Conservation (phyloP, 257 asterid species). For the Solanum chiquidenum region DNA sequence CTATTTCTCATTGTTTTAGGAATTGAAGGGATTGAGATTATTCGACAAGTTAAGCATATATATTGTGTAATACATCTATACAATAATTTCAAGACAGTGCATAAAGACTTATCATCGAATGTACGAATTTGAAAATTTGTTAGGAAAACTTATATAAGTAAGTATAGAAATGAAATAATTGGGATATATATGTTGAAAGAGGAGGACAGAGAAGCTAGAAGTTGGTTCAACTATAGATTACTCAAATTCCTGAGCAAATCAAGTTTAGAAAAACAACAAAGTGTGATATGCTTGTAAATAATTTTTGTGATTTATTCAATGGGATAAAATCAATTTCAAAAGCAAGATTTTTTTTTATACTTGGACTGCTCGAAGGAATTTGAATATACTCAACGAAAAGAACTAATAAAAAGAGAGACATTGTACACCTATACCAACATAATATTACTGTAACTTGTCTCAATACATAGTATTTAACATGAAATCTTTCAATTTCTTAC, state of each 20-base stretch:
- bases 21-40: too few species aligned
- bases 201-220: neutral
- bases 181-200: neutral
- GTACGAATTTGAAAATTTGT: too few species aligned
- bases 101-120: too few species aligned
- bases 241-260: neutral
- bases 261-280: neutral
- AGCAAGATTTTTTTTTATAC: neutral
- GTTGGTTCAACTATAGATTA: neutral
- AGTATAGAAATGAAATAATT: neutral
- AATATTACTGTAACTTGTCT: too few species aligned
- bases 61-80: too few species aligned
- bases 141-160: neutral
- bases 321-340: neutral
- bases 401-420: neutral
- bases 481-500: neutral
- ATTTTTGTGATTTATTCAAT: neutral
- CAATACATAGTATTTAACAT: neutral
- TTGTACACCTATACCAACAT: neutral
- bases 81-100: too few species aligned
- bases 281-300: neutral
- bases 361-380: neutral
- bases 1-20: too few species aligned
- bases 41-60: too few species aligned
- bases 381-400: neutral